phyloP scores from a whole-genome alignment of 106 monocot genomes.

The Dendrobium chrysotoxum region DNA sequence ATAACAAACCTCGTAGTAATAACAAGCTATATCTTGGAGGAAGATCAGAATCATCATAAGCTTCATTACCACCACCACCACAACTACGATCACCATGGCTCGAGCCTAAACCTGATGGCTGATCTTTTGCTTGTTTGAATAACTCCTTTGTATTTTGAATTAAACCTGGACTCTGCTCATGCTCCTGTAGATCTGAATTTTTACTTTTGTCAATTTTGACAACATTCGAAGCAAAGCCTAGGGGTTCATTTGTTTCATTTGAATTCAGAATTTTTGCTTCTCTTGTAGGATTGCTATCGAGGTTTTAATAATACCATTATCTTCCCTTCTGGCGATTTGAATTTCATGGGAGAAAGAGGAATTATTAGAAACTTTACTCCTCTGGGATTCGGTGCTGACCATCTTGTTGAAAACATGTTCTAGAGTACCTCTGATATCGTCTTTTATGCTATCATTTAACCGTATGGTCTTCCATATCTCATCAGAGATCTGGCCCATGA shows the following conservation, averaged over 20 bases:
- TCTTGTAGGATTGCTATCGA: slow-evolving; percentile 6
- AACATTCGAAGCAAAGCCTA: slow-evolving; percentile 27
- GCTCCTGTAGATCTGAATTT: neutral
- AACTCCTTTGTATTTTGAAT: neutral
- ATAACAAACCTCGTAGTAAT: no score
- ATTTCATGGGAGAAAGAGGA: slow-evolving; percentile 3
- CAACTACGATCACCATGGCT: no score
- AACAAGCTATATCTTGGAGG: no score
- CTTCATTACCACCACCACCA: neutral
- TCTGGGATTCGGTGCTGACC: slow-evolving; percentile 25
- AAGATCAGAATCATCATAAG: slow-evolving; percentile 65
- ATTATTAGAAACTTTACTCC: slow-evolving; percentile 1
- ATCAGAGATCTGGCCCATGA: slow-evolving; percentile 88
- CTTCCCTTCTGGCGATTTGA: neutral
- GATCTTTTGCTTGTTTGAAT: neutral
- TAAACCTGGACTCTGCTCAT: neutral
- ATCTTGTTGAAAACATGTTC: slow-evolving; percentile 62
- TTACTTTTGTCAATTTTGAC: neutral
- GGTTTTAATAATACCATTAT: slow-evolving; percentile 13
- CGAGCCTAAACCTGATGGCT: slow-evolving; percentile 18
- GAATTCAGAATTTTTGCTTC: slow-evolving; percentile 5
- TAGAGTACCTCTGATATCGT: slow-evolving; percentile 51
- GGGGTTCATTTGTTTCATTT: slow-evolving; percentile 38
- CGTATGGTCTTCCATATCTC: slow-evolving; percentile 79
- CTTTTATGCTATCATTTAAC: slow-evolving; percentile 38